These are phyloP conservation scores for Neofusicoccum sp. DNA, from an alignment of 2,329 filamentous ascomycete genomes.

Conservation along the genomic window DNA sequence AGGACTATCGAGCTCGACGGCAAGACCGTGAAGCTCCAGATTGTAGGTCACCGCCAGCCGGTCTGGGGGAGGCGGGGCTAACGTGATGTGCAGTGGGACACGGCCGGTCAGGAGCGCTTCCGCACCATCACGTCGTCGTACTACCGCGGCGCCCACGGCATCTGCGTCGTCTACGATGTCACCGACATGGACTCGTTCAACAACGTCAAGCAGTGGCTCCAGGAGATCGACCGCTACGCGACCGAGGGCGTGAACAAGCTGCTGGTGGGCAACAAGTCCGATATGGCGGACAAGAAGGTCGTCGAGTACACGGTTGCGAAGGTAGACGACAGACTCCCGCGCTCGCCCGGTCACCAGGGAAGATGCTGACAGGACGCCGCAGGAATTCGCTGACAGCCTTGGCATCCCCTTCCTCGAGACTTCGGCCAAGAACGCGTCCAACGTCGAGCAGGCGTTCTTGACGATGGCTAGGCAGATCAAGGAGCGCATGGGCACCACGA, in stretches of 20 bases:
- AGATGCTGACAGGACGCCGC: slow-evolving; percentile 24
- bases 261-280: slow-evolving; percentile 98
- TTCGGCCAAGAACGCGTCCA: slow-evolving; percentile 98
- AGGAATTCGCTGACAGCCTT: slow-evolving; percentile 99
- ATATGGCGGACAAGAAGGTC: slow-evolving; percentile 99
- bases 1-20: slow-evolving; percentile 98
- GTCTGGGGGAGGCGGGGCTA: slow-evolving; percentile 15
- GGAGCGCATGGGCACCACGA: slow-evolving; percentile 97
- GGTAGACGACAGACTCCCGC: slow-evolving; percentile 57
- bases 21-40: slow-evolving; percentile 99
- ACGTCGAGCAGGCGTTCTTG: slow-evolving; percentile 99
- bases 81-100: slow-evolving; percentile 76
- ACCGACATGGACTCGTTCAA: slow-evolving; percentile 99
- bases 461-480: slow-evolving; percentile 99
- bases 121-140: slow-evolving; percentile 99
- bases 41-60: slow-evolving; percentile 61
- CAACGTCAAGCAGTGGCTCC: slow-evolving; percentile 99
- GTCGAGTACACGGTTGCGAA: slow-evolving; percentile 99
- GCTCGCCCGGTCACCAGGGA: not conserved
- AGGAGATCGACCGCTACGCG: slow-evolving; percentile 98
- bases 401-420: slow-evolving; percentile 99
- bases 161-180: slow-evolving; percentile 99
- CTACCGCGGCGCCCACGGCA: slow-evolving; percentile 98
- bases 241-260: slow-evolving; percentile 99
- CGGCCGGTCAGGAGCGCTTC: slow-evolving; percentile 98